A percentile compares a stretch with the other conserved stretches of the same genome.
Evolutionary conservation across 805 yeast genomes (phyloP).

Genomic region (Metschnikowia borealis): DNA sequence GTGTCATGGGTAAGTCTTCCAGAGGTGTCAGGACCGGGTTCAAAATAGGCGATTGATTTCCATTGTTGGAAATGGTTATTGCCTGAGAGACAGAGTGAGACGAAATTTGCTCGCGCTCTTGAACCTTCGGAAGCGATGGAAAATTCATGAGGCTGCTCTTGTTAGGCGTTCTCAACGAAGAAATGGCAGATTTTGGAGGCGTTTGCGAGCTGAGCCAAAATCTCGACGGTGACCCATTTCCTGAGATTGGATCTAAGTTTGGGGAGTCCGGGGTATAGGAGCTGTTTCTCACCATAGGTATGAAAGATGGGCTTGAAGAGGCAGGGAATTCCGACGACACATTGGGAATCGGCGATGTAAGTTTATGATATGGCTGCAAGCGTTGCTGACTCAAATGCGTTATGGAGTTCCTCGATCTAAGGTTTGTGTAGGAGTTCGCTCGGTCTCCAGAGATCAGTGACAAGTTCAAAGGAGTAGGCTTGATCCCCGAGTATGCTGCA

Average conservation of each 20-base stretch:
- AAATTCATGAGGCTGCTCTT: neutral
- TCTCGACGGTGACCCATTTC: slow-evolving; percentile 53
- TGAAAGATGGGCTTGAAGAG: slow-evolving; percentile 23
- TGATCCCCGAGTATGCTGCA: neutral
- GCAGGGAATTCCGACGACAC: slow-evolving; percentile 13
- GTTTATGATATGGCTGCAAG: slow-evolving; percentile 33
- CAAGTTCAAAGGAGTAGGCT: slow-evolving; percentile 3
- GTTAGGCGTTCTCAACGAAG: slow-evolving; percentile 17
- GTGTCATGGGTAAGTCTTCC: slow-evolving; percentile 44
- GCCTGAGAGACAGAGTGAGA: slow-evolving; percentile 10
- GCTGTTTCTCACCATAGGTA: slow-evolving; percentile 23
- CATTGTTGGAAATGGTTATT: slow-evolving; percentile 8
- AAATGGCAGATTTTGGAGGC: slow-evolving; percentile 39
- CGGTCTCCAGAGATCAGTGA: slow-evolving; percentile 12
- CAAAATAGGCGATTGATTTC: slow-evolving; percentile 31
- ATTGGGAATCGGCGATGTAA: slow-evolving; percentile 27
- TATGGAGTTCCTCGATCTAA: slow-evolving; percentile 17
- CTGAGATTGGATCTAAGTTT: slow-evolving; percentile 45
- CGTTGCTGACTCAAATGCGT: slow-evolving; percentile 30
- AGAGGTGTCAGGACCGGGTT: slow-evolving; percentile 41
- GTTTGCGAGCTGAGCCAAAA: slow-evolving; percentile 52
- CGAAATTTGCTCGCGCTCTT: neutral
- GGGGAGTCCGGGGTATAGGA: slow-evolving; percentile 47
- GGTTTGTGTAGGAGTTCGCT: slow-evolving; percentile 16
- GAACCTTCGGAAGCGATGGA: slow-evolving; percentile 2